A percentile compares a stretch with the other conserved stretches of the same genome.
Evolutionary conservation across 768 basidiomycete genomes (phyloP).

Genomic region (Hebeloma cylindrosporum): DNA sequence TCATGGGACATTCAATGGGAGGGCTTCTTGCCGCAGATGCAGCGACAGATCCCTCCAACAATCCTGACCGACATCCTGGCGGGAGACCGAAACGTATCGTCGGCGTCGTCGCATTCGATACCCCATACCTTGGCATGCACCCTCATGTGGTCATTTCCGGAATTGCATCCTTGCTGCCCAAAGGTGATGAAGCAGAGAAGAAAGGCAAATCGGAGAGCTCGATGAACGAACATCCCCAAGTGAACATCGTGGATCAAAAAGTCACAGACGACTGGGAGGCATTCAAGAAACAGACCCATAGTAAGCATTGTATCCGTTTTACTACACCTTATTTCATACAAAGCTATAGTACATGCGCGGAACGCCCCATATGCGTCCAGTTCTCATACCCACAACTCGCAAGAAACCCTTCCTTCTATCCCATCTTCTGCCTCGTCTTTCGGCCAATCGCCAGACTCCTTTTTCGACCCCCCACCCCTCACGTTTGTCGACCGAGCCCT

Average conservation of each 20-base stretch:
- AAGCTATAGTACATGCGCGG: slow-evolving; percentile 8
- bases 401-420: slow-evolving; percentile 9
- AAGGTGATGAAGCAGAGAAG: slow-evolving; percentile 29
- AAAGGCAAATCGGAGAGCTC: slow-evolving; percentile 34
- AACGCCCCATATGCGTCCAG: slow-evolving; percentile 10
- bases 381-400: slow-evolving; percentile 1
- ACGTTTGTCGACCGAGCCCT: slow-evolving; percentile 38
- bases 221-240: slow-evolving; percentile 44
- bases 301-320: slow-evolving; percentile 22
- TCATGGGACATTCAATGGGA: slow-evolving; percentile 62
- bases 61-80: slow-evolving; percentile 22
- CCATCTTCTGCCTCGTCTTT: slow-evolving; percentile 8
- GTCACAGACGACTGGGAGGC: slow-evolving; percentile 53
- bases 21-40: slow-evolving; percentile 60
- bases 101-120: slow-evolving; percentile 58
- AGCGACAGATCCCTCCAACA: slow-evolving; percentile 43
- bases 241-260: slow-evolving; percentile 43
- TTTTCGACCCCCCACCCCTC: slow-evolving; percentile 22
- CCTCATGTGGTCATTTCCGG: slow-evolving; percentile 60
- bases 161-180: slow-evolving; percentile 52
- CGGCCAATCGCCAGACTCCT: too few species aligned
- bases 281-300: slow-evolving; percentile 35
- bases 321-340: not conserved
- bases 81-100: slow-evolving; percentile 44
- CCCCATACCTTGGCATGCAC: slow-evolving; percentile 61